Percentiles rank a stretch among this genome's conserved stretches.
phyloP scores from a whole-genome alignment of 495 filamentous ascomycete species.

The Neurospora sp. region DNA sequence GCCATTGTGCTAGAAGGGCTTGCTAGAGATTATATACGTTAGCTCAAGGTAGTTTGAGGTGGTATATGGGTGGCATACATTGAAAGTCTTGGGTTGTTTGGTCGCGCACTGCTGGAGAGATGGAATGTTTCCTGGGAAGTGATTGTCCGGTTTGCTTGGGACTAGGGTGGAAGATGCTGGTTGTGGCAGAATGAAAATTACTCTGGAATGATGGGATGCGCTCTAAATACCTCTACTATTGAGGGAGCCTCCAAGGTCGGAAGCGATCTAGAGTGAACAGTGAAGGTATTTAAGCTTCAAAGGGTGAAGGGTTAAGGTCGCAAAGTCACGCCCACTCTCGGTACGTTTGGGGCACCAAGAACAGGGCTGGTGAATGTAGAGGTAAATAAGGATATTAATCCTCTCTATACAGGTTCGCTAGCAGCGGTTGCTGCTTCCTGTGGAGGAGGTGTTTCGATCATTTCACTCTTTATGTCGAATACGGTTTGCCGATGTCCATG shows the following conservation, averaged over 20 bases:
- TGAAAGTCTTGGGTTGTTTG: neutral
- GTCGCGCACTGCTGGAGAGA: neutral
- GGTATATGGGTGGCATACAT: neutral
- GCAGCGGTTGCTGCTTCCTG: neutral
- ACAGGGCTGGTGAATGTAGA: neutral
- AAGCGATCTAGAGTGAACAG: neutral
- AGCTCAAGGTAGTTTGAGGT: neutral
- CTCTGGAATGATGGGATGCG: neutral
- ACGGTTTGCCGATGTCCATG: neutral
- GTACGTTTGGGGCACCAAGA: neutral
- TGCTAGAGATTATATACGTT: neutral
- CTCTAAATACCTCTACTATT: neutral
- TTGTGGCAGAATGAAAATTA: neutral
- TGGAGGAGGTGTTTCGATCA: neutral
- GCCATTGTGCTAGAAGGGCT: neutral
- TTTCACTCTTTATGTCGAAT: neutral
- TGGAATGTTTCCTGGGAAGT: neutral
- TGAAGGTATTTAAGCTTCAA: neutral
- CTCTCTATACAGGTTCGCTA: neutral
- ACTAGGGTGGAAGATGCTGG: neutral
- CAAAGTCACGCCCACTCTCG: neutral
- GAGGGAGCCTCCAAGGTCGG: neutral
- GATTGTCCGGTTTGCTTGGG: neutral
- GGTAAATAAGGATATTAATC: neutral
- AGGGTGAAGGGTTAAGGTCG: neutral